Evolutionary conservation across 257 asterid species (phyloP).

Genomic region (Solanum tarapatanum): DNA sequence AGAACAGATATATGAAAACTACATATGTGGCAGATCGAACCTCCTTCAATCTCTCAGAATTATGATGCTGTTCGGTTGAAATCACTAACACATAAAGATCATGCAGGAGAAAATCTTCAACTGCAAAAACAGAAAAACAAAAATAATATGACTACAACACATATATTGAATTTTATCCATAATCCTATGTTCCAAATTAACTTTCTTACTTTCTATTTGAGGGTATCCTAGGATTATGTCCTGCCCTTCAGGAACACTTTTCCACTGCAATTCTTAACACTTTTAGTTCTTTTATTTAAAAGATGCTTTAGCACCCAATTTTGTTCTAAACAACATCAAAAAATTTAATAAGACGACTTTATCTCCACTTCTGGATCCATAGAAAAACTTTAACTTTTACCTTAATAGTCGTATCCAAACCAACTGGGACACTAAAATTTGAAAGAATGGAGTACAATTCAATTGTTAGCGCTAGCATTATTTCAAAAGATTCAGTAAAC

Average conservation of each 20-base stretch:
- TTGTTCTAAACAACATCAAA: neutral
- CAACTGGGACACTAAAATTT: neutral
- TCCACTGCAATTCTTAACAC: neutral
- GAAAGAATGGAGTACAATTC: neutral
- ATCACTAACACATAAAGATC: conserved; percentile 44
- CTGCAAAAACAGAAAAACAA: conserved; percentile 20
- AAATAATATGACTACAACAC: neutral
- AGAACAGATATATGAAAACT: neutral
- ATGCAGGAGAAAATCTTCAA: conserved; percentile 63
- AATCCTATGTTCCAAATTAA: neutral
- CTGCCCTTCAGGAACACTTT: neutral
- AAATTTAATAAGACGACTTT: neutral
- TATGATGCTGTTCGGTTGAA: conserved; percentile 29
- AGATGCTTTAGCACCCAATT: neutral
- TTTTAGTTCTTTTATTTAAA: neutral
- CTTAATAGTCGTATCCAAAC: neutral
- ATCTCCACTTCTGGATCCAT: neutral
- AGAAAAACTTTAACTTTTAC: neutral
- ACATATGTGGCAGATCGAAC: conserved; percentile 14
- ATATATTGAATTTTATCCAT: neutral
- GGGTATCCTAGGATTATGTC: neutral
- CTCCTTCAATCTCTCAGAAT: conserved; percentile 47
- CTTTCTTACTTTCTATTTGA: neutral
- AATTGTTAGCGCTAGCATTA: neutral
- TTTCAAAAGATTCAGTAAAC: neutral